Conservation (phyloP, 2,329 filamentous ascomycete genomes). For the Dothideomycetes sp. region DNA sequence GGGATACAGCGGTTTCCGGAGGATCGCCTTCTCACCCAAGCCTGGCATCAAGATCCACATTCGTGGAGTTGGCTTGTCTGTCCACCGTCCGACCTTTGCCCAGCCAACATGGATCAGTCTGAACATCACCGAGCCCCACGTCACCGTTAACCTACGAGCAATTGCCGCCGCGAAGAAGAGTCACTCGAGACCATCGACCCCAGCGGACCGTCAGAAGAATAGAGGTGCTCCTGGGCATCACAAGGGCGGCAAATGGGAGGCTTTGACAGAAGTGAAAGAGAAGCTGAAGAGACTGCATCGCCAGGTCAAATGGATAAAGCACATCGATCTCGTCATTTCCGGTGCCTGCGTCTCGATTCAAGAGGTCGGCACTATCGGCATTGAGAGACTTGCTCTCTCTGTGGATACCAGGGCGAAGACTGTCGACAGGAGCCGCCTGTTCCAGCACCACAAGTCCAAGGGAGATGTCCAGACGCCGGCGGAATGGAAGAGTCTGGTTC, state of each 20-base stretch:
- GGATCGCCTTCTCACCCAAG: conserved; percentile 78
- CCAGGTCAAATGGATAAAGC: conserved; percentile 75
- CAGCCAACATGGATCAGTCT: conserved; percentile 95
- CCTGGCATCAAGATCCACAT: conserved; percentile 87
- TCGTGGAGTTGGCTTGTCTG: conserved; percentile 71
- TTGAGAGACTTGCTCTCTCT: conserved; percentile 73
- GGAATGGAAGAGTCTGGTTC: conserved; percentile 83
- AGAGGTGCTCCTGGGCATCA: conserved; percentile 9
- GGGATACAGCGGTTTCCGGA: conserved; percentile 82
- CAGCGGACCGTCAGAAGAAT: conserved; percentile 8
- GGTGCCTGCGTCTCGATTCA: conserved; percentile 67
- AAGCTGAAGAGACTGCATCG: conserved; percentile 75
- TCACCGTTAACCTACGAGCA: conserved; percentile 68
- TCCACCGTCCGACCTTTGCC: conserved; percentile 91
- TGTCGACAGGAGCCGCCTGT: conserved; percentile 80
- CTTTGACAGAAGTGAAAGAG: conserved; percentile 69
- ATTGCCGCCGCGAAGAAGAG: conserved; percentile 33
- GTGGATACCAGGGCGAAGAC: conserved; percentile 88
- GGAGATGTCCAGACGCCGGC: conserved; percentile 60
- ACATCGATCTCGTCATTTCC: conserved; percentile 79
- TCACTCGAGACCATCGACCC: too few relatives aligned
- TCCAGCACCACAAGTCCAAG: conserved; percentile 63
- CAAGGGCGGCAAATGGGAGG: conserved; percentile 53
- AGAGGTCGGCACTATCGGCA: conserved; percentile 73
- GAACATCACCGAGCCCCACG: conserved; percentile 70